A percentile compares a stretch with the other conserved stretches of the same genome.
These are phyloP conservation scores for Xylariaceae sp. DNA, from an alignment of 2,329 filamentous ascomycete genomes.

Conservation along the genomic window DNA sequence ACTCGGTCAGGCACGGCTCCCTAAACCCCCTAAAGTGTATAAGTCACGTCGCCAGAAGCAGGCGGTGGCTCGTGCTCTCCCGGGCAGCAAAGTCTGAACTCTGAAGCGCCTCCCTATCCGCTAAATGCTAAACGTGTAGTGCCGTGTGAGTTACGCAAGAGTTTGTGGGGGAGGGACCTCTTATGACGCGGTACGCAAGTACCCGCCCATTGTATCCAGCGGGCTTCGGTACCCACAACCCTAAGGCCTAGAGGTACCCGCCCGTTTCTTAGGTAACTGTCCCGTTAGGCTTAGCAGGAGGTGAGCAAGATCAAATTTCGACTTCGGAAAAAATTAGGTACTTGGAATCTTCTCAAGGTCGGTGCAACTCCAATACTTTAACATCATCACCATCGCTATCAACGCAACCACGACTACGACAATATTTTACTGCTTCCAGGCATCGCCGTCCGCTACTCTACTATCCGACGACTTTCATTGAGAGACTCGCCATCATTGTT, in stretches of 20 bases:
- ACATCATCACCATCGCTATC: slow-evolving; percentile 3
- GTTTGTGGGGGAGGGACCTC: background rate
- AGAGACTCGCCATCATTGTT: slow-evolving; percentile 7
- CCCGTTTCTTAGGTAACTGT: background rate
- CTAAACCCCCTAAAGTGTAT: background rate
- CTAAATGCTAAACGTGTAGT: no score
- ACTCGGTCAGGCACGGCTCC: background rate
- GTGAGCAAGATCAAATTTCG: slow-evolving; percentile 14
- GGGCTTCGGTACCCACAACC: background rate
- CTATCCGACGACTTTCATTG: slow-evolving; percentile 4
- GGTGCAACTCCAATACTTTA: slow-evolving; percentile 1
- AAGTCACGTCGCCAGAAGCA: background rate
- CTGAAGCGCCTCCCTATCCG: background rate
- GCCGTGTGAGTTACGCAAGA: no score
- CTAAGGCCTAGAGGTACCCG: background rate
- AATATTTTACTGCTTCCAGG: slow-evolving; percentile 1
- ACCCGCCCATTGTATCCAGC: background rate
- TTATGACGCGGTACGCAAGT: background rate
- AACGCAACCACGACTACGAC: background rate
- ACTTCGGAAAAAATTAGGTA: slow-evolving; percentile 8
- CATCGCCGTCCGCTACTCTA: slow-evolving; percentile 1
- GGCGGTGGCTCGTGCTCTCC: background rate
- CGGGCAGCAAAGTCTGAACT: background rate
- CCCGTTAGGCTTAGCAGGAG: background rate
- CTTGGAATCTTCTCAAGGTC: slow-evolving; percentile 3